Percentiles rank a stretch among this genome's conserved stretches.
phyloP scores from a whole-genome alignment of 2,329 filamentous ascomycete species.

The Pseudocercospora ulei region DNA sequence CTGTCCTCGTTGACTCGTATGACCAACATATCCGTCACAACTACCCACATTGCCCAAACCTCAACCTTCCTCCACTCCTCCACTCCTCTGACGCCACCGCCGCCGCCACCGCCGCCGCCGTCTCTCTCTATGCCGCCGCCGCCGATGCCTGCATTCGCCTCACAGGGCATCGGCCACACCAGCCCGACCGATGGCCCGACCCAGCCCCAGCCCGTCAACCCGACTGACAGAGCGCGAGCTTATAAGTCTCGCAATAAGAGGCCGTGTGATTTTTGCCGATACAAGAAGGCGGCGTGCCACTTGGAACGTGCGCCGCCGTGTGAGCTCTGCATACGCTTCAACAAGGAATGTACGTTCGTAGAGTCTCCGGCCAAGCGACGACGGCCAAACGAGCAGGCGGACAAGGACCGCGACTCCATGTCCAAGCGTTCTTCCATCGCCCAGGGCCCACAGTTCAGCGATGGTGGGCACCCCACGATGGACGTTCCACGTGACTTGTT shows the following conservation, averaged over 20 bases:
- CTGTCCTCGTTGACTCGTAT: conserved; percentile 6
- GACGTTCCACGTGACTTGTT: conserved; percentile 28
- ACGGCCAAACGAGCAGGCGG: conserved; percentile 28
- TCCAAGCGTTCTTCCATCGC: conserved; percentile 21
- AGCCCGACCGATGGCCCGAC: conserved; percentile 9
- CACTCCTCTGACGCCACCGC: conserved; percentile 9
- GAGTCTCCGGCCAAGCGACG: conserved; percentile 34
- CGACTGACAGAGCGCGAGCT: conserved; percentile 30
- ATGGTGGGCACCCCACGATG: conserved; percentile 20
- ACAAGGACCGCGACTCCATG: conserved; percentile 16
- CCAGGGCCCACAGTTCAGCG: conserved; percentile 18
- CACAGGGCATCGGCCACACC: conserved; percentile 12
- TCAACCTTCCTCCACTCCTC: conserved; percentile 7
- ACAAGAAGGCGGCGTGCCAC: conserved; percentile 41
- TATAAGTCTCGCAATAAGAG: conserved; percentile 36
- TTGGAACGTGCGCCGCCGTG: conserved; percentile 39
- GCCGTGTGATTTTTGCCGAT: conserved; percentile 43
- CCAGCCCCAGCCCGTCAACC: conserved; percentile 5
- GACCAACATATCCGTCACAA: conserved; percentile 6
- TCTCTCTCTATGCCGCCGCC: conserved; percentile 15
- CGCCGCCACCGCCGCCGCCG: conserved; percentile 11
- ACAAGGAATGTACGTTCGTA: conserved; percentile 41
- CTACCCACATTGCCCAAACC: conserved; percentile 1
- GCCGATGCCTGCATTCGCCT: conserved; percentile 20
- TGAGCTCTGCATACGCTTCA: conserved; percentile 38